Percentiles rank a stretch among this genome's conserved stretches.
Evolutionary conservation across 495 filamentous ascomycete genomes (phyloP).

Genomic region (Baudoinia panamericana): DNA sequence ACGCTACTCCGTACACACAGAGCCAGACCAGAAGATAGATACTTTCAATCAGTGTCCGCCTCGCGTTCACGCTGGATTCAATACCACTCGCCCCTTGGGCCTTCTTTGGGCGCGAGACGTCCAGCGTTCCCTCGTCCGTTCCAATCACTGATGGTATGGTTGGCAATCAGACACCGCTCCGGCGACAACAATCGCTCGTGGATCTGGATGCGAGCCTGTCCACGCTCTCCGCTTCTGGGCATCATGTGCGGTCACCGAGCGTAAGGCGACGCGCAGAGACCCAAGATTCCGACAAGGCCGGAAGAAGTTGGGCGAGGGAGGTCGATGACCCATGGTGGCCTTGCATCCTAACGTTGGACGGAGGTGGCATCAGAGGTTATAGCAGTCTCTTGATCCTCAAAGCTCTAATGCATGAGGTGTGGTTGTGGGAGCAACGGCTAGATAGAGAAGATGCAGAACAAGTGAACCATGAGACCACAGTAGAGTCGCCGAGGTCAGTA

Average conservation of each 20-base stretch:
- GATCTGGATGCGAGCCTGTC: background rate
- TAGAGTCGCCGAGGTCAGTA: background rate
- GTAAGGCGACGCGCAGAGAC: slow-evolving; percentile 13
- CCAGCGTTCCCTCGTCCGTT: no score
- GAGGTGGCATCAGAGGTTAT: slow-evolving; percentile 33
- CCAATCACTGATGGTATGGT: no score
- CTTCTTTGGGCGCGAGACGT: background rate
- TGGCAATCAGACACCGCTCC: no score
- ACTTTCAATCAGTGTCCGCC: no score
- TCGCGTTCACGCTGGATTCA: slow-evolving; percentile 15
- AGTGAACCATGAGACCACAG: background rate
- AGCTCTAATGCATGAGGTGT: slow-evolving; percentile 31
- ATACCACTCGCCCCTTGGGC: slow-evolving; percentile 10
- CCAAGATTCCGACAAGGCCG: slow-evolving; percentile 19
- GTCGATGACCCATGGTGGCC: slow-evolving; percentile 23
- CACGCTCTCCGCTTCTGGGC: background rate
- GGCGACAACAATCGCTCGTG: no score
- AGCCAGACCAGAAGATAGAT: no score
- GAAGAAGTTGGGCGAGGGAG: slow-evolving; percentile 21
- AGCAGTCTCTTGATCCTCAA: slow-evolving; percentile 31
- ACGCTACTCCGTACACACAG: no score
- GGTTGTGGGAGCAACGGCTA: slow-evolving; percentile 26
- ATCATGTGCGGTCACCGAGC: slow-evolving; percentile 3
- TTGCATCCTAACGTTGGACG: slow-evolving; percentile 25
- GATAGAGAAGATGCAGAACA: slow-evolving; percentile 22